Evolutionary conservation across 1,284 basidiomycete genomes (phyloP).

Genomic region (Melampsora abietis-canadensis): DNA sequence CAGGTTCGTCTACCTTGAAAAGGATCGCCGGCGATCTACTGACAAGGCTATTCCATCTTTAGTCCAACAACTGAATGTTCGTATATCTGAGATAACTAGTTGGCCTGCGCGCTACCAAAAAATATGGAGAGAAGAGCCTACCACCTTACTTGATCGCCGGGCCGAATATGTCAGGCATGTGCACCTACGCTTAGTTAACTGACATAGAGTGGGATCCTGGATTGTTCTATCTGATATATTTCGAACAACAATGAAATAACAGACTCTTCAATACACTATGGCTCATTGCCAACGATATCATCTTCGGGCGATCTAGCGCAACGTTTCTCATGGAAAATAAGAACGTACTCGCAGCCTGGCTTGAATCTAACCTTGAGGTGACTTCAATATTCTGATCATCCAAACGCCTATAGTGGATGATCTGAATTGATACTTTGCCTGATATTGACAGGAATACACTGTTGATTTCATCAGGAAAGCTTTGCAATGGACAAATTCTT

Average conservation of each 20-base stretch:
- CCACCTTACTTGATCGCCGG: constrained; percentile 45
- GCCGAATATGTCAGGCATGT: constrained; percentile 60
- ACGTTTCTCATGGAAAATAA: constrained; percentile 66
- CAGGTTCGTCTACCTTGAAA: neutral
- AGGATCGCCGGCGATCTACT: neutral
- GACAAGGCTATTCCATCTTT: constrained; percentile 20
- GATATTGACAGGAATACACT: constrained; percentile 55
- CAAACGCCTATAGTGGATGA: constrained; percentile 6
- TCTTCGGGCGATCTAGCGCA: constrained; percentile 70
- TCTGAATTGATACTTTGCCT: constrained; percentile 41
- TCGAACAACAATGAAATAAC: constrained; percentile 29
- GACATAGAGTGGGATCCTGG: constrained; percentile 12
- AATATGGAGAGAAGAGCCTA: constrained; percentile 45
- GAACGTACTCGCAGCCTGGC: constrained; percentile 37
- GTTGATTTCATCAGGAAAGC: constrained; percentile 60
- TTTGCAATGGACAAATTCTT: constrained; percentile 81
- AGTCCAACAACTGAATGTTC: constrained; percentile 54
- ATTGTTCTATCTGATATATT: constrained; percentile 43
- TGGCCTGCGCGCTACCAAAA: constrained; percentile 51
- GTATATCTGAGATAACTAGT: constrained; percentile 54
- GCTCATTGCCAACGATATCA: constrained; percentile 84
- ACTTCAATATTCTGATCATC: constrained; percentile 1
- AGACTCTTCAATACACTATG: constrained; percentile 89
- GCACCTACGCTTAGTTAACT: too few species aligned
- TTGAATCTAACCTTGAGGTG: constrained; percentile 48